Percentiles rank a stretch among this genome's conserved stretches.
Conservation (phyloP, 441 rosid species). For the Syzygium malaccense region DNA sequence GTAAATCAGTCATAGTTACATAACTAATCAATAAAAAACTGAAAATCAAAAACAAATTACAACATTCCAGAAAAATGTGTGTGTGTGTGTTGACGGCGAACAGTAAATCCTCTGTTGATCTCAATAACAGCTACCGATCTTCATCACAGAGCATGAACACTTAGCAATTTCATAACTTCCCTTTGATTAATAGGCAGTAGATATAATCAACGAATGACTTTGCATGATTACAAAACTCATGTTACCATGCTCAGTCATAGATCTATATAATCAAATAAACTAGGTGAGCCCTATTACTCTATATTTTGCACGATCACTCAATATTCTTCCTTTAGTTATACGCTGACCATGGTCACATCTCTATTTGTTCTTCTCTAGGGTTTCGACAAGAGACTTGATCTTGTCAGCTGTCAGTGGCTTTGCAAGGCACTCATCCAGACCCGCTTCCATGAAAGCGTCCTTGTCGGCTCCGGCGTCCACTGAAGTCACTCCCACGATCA, state of each 20-base stretch:
- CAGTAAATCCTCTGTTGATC: too few relatives aligned
- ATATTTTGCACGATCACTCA: not conserved
- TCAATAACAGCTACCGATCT: not conserved
- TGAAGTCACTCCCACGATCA: constrained; percentile 48
- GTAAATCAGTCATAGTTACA: too few relatives aligned
- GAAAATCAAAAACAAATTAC: too few relatives aligned
- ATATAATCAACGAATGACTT: not conserved
- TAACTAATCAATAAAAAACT: too few relatives aligned
- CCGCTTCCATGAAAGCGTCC: constrained; percentile 32
- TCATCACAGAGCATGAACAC: not conserved
- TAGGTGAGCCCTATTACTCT: not conserved
- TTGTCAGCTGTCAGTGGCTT: constrained; percentile 37
- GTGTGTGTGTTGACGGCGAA: too few relatives aligned
- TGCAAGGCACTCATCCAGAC: constrained; percentile 33
- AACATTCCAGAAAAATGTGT: too few relatives aligned
- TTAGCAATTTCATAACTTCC: not conserved
- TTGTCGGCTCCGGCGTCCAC: not conserved
- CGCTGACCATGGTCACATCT: not conserved
- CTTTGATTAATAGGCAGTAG: not conserved
- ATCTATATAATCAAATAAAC: too few relatives aligned
- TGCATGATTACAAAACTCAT: not conserved
- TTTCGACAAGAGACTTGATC: constrained; percentile 12
- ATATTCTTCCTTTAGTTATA: not conserved
- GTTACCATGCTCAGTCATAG: not conserved
- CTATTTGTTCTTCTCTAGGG: not conserved